A percentile compares a stretch with the other conserved stretches of the same genome.
phyloP scores from a whole-genome alignment of 2,329 filamentous ascomycete species.

The Aspergillus carbonarius region DNA sequence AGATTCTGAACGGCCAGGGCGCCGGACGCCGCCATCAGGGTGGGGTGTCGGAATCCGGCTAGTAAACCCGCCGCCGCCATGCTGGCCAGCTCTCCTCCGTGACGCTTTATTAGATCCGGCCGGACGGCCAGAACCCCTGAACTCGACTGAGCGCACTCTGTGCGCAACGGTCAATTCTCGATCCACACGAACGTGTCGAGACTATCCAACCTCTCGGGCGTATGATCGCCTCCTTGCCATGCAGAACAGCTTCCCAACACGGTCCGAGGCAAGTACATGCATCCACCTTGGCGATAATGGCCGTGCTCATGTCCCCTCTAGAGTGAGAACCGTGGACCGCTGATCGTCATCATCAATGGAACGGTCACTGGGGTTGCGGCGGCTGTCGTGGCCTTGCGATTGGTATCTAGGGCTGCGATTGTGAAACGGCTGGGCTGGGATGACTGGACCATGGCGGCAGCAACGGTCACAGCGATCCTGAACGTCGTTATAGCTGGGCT shows the following conservation, averaged over 20 bases:
- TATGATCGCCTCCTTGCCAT: background rate
- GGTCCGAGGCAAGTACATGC: background rate
- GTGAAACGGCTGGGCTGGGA: background rate
- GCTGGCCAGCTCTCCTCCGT: background rate
- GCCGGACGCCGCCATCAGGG: background rate
- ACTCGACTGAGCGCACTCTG: background rate
- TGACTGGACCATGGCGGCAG: background rate
- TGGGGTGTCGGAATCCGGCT: background rate
- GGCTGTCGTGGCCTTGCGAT: background rate
- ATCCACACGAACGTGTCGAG: background rate
- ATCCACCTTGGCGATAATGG: background rate
- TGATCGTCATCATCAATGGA: background rate
- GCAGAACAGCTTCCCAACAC: background rate
- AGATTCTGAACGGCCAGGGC: background rate
- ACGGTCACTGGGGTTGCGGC: background rate
- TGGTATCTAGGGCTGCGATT: background rate
- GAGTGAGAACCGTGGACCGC: background rate
- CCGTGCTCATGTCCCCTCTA: background rate
- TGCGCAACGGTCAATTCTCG: background rate
- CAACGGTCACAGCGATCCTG: background rate
- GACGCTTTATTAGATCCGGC: background rate
- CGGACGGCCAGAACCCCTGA: background rate
- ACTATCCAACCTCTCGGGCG: background rate
- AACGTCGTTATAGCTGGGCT: background rate
- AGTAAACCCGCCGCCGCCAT: background rate